Conservation (phyloP, 2,329 filamentous ascomycete genomes). For the Arthrobotrys pseudoclavata region DNA sequence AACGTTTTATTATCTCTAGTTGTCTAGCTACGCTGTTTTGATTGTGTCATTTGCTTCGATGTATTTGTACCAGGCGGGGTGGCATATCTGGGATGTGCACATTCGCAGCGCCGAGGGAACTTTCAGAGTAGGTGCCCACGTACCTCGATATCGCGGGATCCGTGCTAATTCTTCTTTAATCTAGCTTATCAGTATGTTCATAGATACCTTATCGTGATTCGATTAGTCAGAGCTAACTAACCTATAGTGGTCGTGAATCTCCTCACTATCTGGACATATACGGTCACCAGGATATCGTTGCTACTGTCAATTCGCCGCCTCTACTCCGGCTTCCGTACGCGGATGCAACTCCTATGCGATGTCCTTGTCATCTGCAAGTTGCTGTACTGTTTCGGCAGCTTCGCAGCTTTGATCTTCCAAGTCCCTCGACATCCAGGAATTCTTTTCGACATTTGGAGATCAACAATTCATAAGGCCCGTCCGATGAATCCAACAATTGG, state of each 20-base stretch:
- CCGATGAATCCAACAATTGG: conserved; percentile 53
- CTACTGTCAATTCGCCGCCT: conserved; percentile 52
- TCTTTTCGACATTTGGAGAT: conserved; percentile 57
- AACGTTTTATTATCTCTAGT: conserved; percentile 7
- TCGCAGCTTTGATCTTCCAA: conserved; percentile 49
- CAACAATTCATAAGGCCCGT: conserved; percentile 38
- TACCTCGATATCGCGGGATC: neutral
- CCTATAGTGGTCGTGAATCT: conserved; percentile 45
- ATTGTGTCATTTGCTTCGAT: conserved; percentile 44
- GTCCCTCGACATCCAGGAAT: conserved; percentile 48
- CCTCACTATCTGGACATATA: conserved; percentile 55
- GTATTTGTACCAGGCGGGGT: conserved; percentile 50
- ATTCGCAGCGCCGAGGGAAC: conserved; percentile 52
- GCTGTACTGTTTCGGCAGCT: conserved; percentile 45
- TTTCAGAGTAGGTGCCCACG: conserved; percentile 33
- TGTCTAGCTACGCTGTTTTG: conserved; percentile 44
- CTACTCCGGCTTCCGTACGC: conserved; percentile 49
- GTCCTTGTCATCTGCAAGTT: conserved; percentile 47
- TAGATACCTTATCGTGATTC: neutral
- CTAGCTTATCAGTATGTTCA: conserved; percentile 53
- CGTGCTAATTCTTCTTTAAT: neutral
- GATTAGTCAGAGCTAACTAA: conserved; percentile 11
- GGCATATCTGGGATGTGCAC: conserved; percentile 57
- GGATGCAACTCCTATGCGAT: conserved; percentile 54
- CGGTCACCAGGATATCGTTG: conserved; percentile 48